Evolutionary conservation across 108 stramenopile species (phyloP), one percentile per base, ranked within the genome.

Genomic region (Hondaea fermentalgiana): DNA sequence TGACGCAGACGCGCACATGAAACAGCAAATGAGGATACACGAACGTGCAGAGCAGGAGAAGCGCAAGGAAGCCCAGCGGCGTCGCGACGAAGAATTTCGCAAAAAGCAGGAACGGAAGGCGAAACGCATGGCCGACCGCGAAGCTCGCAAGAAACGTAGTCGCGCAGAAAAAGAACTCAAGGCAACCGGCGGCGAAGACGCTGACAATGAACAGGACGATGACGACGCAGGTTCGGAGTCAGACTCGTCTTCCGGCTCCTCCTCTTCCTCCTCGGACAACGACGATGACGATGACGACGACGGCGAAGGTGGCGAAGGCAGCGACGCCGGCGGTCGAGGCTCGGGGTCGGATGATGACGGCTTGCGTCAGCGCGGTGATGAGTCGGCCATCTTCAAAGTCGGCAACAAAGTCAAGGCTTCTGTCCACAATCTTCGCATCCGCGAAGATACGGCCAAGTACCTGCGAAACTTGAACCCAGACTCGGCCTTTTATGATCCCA

Each of bases 381-480:
- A 89, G 57, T 83, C 87, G 12, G 47, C 45, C 88, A 95, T 96
- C 0, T 95, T 95, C 64, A 94, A 92, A 45, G 97, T 98, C 92
- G 95, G 92, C 59, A 95, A 96, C 59, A 60, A 98, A 94, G 98
- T 98, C 98, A 98, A 97, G 92, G 96, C 97, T 19, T 98, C 98
- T 6, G 98, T 98, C 21, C 95, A 98, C 5, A 99, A 99, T 90
- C 94, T 99, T 12, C 96, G 99, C 53, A 98, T 99, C 90, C 96
- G 99, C 43, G 99, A 99, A 90, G 99, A 99, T 92, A 98, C 97
- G 47, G 98, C 98, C 72, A 99, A 99, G 90, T 99, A 99, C 92
- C 92, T 99, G 64, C 92, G 97, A 57, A 99, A 99, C 90, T 92
- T 99, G 17, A 96, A 98, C 91, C 94, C 96, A 12, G 96, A 98